A percentile compares a stretch with the other conserved stretches of the same genome.
Conservation (phyloP, 331 rosid species). For the Saraca asoca region DNA sequence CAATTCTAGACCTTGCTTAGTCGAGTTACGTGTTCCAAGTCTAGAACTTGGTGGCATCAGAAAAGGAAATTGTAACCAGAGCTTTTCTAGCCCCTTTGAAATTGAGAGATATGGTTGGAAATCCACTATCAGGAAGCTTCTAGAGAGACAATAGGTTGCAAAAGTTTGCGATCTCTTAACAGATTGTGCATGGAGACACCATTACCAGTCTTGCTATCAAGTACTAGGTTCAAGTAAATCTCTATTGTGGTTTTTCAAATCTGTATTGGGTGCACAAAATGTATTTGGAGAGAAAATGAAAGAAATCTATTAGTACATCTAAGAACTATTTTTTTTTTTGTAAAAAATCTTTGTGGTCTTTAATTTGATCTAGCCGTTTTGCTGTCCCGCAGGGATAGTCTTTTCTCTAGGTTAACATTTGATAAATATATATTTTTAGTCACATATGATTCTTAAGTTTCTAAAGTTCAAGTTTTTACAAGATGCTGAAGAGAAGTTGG, state of each 20-base stretch:
- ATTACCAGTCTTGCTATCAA: slow-evolving; percentile 88
- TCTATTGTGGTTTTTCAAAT: too few species aligned
- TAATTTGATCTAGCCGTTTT: too few species aligned
- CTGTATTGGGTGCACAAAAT: slow-evolving; percentile 15
- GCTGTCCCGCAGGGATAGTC: too few species aligned
- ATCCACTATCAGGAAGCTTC: slow-evolving; percentile 81
- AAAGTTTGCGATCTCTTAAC: slow-evolving; percentile 82
- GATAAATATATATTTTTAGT: too few species aligned
- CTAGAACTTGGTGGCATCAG: slow-evolving; percentile 87
- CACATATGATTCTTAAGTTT: too few species aligned
- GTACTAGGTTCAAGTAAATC: slow-evolving; percentile 79
- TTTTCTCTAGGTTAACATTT: too few species aligned
- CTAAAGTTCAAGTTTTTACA: slow-evolving; percentile 90
- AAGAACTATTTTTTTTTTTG: too few species aligned
- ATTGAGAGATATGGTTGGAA: too few species aligned
- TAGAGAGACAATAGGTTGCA: slow-evolving; percentile 78
- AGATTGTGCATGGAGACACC: slow-evolving; percentile 68
- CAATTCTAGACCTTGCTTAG: slow-evolving; percentile 79
- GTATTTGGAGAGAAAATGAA: too few species aligned
- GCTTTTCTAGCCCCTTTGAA: too few species aligned
- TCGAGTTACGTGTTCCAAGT: slow-evolving; percentile 76
- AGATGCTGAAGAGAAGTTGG: slow-evolving; percentile 91
- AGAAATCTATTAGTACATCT: too few species aligned
- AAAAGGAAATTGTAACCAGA: too few species aligned
- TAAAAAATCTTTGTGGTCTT: neutral